Conservation (phyloP, 257 asterid species). For the Fraxinus americana region DNA sequence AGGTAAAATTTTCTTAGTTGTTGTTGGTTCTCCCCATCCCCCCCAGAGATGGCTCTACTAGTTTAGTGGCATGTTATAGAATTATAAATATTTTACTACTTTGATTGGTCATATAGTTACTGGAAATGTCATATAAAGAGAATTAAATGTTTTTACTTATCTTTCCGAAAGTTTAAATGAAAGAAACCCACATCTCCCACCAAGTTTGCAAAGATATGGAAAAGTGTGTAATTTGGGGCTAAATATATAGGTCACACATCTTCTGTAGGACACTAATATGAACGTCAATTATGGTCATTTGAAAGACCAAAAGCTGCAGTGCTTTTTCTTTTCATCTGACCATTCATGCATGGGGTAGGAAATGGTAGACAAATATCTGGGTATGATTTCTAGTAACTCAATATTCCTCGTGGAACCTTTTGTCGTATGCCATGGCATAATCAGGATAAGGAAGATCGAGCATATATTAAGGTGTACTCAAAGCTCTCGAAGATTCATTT, state of each 20-base stretch:
- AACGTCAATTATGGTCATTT: background rate
- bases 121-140: background rate
- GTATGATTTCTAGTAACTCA: background rate
- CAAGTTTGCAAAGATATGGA: background rate
- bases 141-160: background rate
- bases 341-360: background rate
- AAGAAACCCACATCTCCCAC: background rate
- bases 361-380: background rate
- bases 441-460: background rate
- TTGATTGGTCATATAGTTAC: background rate
- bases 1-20: constrained; percentile 37
- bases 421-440: background rate
- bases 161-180: background rate
- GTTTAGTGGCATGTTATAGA: background rate
- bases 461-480: background rate
- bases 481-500: background rate
- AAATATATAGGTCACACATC: background rate
- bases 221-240: background rate
- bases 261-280: background rate
- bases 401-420: background rate
- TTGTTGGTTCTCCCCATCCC: constrained; percentile 9
- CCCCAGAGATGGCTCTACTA: background rate
- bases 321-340: background rate
- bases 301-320: background rate
- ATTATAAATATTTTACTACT: background rate